Base-by-base conservation (phyloP, 2,329 filamentous ascomycete species). In the Keithomyces neogunnii region DNA sequence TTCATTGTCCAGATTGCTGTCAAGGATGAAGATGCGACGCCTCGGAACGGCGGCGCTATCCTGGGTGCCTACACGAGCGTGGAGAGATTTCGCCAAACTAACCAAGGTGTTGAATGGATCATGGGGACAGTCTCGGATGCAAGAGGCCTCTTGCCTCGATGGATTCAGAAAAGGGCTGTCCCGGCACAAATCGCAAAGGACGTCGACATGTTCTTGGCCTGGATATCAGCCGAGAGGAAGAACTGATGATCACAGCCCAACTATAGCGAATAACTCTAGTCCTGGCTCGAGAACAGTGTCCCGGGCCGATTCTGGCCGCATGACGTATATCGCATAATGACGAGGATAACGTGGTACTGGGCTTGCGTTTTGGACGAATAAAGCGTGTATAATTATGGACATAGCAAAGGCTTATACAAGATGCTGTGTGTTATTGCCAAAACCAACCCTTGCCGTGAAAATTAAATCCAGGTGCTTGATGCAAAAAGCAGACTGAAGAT, bases 121-220 rank as follows among this genome's bases (percentile, higher is more conserved):
- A 91, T 92, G 85, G 85, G 81, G 7, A 91, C 87, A 8, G 78
- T 83, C 9, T 86, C 82, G 53, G 80, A 91, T 63, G 87, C 87
- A 0, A 75, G 75, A 50, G 88, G 88, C 0, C 66, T 76, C 31
- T 60, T 91, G 51, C 88, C 88, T 0, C 71, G 76, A 63, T 82
- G 75, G 72, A 63, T 85, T 57, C 86, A 90, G 71, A 82, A 80
- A 55, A 60, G 79, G 63, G 80, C 77, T 3, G 73, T 88, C 47
- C 79, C 83, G 1, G 75, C 74, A 1, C 75, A 79, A 54, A 74
- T 90, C 47, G 79, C 80, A 19, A 87, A 88, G 68, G 87, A 90
- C 62, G 86, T 89, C 5, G 78, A 80, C 4, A 69, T 85, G 58
- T 88, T 89, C 57, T 62, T 89, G 55, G 66, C 68, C 3, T 89